Conservation (phyloP, 2,329 filamentous ascomycete genomes). For the Diaporthe ilicicola region DNA sequence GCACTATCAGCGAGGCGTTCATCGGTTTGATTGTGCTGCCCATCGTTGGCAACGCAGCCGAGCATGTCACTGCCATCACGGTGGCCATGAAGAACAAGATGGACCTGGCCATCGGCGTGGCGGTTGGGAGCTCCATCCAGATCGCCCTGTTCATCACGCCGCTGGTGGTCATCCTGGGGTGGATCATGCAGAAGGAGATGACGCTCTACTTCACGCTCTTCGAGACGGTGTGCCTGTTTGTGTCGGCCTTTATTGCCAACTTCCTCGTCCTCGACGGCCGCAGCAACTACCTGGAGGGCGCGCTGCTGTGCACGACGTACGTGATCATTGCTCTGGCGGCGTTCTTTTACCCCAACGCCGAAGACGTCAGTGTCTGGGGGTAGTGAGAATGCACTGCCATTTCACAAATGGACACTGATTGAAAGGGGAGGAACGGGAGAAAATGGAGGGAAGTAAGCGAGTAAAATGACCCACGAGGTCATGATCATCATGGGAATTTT, state of each 20-base stretch:
- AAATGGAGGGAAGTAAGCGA: not conserved
- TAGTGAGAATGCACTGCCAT: not conserved
- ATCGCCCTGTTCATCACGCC: slow-evolving; percentile 77
- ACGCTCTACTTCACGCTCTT: slow-evolving; percentile 87
- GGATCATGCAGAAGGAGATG: slow-evolving; percentile 74
- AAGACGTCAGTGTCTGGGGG: slow-evolving; percentile 51
- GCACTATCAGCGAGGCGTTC: slow-evolving; percentile 70
- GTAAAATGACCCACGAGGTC: not conserved
- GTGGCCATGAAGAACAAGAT: slow-evolving; percentile 80
- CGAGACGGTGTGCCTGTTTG: slow-evolving; percentile 87
- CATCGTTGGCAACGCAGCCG: slow-evolving; percentile 77
- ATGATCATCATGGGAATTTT: not conserved
- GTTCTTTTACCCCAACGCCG: slow-evolving; percentile 69
- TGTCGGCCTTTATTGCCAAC: slow-evolving; percentile 86
- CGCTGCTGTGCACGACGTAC: slow-evolving; percentile 72
- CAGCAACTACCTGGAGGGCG: slow-evolving; percentile 87
- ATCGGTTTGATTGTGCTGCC: slow-evolving; percentile 77
- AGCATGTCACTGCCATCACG: slow-evolving; percentile 76
- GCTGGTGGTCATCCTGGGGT: slow-evolving; percentile 75
- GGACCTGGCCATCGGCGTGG: slow-evolving; percentile 77
- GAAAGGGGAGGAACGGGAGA: no score
- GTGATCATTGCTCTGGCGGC: slow-evolving; percentile 73
- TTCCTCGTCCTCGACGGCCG: slow-evolving; percentile 86
- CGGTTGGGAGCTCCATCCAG: slow-evolving; percentile 76
- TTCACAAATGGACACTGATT: no score